These are phyloP conservation scores for Mariannaea elegans DNA, from an alignment of 2,329 filamentous ascomycete genomes.

Conservation along the genomic window DNA sequence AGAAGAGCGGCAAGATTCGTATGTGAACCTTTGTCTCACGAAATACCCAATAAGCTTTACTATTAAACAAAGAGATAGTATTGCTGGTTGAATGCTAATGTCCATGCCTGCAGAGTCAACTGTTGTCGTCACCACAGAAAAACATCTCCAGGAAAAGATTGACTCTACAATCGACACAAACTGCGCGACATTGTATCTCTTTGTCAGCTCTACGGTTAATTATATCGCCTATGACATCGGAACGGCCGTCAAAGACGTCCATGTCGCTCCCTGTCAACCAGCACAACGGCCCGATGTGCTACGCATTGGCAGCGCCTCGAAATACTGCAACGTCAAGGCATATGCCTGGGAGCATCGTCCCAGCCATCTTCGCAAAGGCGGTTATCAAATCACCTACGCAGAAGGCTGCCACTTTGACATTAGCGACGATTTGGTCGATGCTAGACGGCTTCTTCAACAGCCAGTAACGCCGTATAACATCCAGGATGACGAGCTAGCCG, in stretches of 20 bases:
- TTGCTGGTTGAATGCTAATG: background rate
- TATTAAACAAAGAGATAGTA: too few relatives aligned
- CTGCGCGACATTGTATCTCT: background rate
- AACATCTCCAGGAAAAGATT: background rate
- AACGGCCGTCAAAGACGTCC: background rate
- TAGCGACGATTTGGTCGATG: background rate
- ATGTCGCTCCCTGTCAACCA: background rate
- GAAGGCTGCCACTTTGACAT: conserved; percentile 12
- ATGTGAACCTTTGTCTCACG: too few relatives aligned
- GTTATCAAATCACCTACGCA: background rate
- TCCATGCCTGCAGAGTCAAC: background rate
- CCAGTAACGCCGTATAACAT: background rate
- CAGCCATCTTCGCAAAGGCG: background rate
- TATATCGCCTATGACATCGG: conserved; percentile 2
- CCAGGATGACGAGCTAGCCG: background rate
- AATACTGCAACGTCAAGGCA: conserved; percentile 2
- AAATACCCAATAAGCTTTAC: too few relatives aligned
- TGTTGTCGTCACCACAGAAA: conserved; percentile 2
- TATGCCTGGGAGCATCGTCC: conserved; percentile 6
- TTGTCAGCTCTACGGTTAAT: conserved; percentile 6
- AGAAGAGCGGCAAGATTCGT: background rate
- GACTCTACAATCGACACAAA: background rate
- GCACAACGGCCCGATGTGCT: background rate
- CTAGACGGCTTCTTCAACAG: background rate
- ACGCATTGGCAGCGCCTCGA: conserved; percentile 7